phyloP scores from a whole-genome alignment of 2,329 filamentous ascomycete genomes.

The Falciphora oryzae region DNA sequence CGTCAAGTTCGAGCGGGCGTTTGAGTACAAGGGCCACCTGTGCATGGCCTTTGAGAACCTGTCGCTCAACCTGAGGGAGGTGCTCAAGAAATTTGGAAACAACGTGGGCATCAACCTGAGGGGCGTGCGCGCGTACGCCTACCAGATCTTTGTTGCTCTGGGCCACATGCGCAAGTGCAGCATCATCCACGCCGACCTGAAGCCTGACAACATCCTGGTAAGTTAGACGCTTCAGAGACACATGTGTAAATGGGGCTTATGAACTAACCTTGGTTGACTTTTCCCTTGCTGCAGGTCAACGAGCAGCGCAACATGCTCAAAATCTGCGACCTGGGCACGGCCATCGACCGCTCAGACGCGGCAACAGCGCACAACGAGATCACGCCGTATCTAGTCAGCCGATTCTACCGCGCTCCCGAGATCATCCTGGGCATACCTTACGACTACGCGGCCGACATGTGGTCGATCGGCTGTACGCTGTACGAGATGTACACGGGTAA shows the following conservation, averaged over 20 bases:
- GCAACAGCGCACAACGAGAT: conserved; percentile 71
- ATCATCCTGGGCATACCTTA: conserved; percentile 96
- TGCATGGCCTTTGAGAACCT: conserved; percentile 98
- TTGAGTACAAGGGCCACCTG: conserved; percentile 91
- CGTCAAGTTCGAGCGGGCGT: conserved; percentile 78
- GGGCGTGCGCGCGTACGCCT: conserved; percentile 82
- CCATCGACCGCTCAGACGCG: conserved; percentile 78
- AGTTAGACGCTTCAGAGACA: conserved; percentile 17
- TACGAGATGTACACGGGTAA: conserved; percentile 98
- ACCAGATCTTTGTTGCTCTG: conserved; percentile 89
- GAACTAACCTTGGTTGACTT: not conserved
- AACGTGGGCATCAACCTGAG: conserved; percentile 87
- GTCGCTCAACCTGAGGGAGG: conserved; percentile 86
- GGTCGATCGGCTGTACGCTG: conserved; percentile 94
- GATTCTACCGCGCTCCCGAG: conserved; percentile 95
- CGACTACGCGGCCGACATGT: conserved; percentile 92
- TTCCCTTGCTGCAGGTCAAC: conserved; percentile 50
- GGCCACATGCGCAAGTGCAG: conserved; percentile 86
- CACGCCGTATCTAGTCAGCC: conserved; percentile 90
- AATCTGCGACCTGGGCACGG: conserved; percentile 95
- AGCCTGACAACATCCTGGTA: conserved; percentile 94
- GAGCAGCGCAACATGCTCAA: conserved; percentile 81
- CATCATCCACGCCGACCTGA: conserved; percentile 92
- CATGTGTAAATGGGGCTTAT: not conserved
- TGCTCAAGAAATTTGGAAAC: conserved; percentile 91